Base-by-base conservation (phyloP, 108 stramenopile genomes). In the Schizochytrium sp. region DNA sequence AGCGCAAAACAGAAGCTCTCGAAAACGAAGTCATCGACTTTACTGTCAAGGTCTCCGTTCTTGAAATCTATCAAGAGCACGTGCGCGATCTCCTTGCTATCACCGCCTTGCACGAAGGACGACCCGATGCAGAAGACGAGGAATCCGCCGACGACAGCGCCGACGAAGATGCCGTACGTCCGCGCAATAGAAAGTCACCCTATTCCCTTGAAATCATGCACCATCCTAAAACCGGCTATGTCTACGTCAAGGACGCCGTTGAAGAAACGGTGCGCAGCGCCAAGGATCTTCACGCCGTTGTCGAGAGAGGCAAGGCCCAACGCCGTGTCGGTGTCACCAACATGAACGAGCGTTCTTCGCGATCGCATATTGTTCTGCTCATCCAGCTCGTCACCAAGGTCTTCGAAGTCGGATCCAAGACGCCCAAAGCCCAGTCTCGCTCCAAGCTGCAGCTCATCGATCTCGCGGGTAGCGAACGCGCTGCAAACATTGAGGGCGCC, bases 331-430 rank as follows among this genome's bases (percentile, higher is more conserved):
- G 94, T 48, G 92, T 93, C 3, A 96, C 95, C n/a, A 91, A 94
- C 89, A 95, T 94, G 93, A 96, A 96, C 83, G 92, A 94, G 19
- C 96, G 95, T 91, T 96, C 96, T 0, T 92, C 93, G 21, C 92
- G 97, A 58, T 96, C 96, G 18, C 98, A 98, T 93, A 92, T 95
- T 4, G 92, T 97, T 34, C 95, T 97, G 87, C 72, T 94, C 0
- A 88, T 98, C 25, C 92, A 89, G 19, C 87, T 97, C 60, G 95
- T 95, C 89, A 94, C 93, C 58, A 93, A 88, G 58, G 91, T 96
- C 89, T 88, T 53, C 29, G 47, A 60, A 19, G 94, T 93, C 21
- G 59, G 57, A 51, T 5, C 72, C 14, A 14, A 48, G 93, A 93
- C 4, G 91, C 90, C 76, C 45, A 83, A 83, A 53, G n/a, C 45